Conservation (phyloP, 495 filamentous ascomycete genomes). For the Articulospora tetracladia region DNA sequence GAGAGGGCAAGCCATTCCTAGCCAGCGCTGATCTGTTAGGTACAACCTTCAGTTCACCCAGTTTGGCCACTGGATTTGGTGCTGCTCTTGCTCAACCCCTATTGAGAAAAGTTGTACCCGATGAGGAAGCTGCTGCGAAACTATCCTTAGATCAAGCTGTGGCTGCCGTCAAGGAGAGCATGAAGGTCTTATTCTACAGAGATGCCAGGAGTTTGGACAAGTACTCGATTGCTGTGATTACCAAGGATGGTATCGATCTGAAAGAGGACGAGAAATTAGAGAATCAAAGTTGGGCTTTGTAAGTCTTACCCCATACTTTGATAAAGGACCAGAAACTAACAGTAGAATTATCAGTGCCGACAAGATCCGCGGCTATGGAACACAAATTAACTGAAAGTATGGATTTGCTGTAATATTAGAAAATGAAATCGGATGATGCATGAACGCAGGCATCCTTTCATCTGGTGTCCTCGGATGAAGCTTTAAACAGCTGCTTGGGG, state of each 20-base stretch:
- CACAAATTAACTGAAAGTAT: slow-evolving; percentile 48
- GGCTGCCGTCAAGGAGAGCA: slow-evolving; percentile 76
- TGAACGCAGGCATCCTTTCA: not conserved
- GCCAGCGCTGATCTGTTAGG: slow-evolving; percentile 88
- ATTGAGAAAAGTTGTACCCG: slow-evolving; percentile 73
- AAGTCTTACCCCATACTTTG: slow-evolving; percentile 37
- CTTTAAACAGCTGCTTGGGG: not conserved
- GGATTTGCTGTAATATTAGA: slow-evolving; percentile 23
- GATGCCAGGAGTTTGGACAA: slow-evolving; percentile 89
- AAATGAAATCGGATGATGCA: slow-evolving; percentile 16
- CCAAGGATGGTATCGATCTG: slow-evolving; percentile 78
- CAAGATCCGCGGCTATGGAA: slow-evolving; percentile 58
- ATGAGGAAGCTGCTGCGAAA: slow-evolving; percentile 67
- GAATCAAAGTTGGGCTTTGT: slow-evolving; percentile 93
- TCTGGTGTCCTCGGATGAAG: not conserved
- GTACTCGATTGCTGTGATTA: slow-evolving; percentile 88
- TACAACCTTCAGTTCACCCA: slow-evolving; percentile 82
- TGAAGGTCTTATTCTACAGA: slow-evolving; percentile 98
- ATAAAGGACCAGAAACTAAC: slow-evolving; percentile 56
- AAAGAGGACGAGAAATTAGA: slow-evolving; percentile 69
- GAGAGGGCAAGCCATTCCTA: slow-evolving; percentile 76
- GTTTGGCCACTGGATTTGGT: slow-evolving; percentile 90
- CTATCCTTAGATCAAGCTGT: slow-evolving; percentile 78
- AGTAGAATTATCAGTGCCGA: slow-evolving; percentile 15
- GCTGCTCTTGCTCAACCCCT: slow-evolving; percentile 90